Base-by-base conservation (phyloP, 495 filamentous ascomycete genomes). In the Glutinoglossum americanum region DNA sequence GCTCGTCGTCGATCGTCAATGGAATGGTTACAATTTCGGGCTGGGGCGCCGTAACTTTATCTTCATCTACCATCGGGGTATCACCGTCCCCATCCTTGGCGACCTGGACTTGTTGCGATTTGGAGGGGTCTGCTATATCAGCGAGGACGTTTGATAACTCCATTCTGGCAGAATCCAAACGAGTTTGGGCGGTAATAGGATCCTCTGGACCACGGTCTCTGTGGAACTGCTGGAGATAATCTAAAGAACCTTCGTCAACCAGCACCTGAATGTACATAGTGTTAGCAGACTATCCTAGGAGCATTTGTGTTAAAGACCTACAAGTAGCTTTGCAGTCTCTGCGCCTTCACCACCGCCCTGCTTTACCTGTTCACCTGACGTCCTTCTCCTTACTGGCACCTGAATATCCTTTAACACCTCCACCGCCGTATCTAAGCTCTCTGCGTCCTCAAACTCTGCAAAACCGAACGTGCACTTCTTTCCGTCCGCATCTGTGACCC, bases 401-500 rank as follows among this genome's bases (percentile, higher is more conserved):
- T 93, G 76, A 57, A 98, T 74, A 64, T 89, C 83, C 70, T 80
- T 83, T 64, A 96, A 78, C 51, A 90, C 79, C 70, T 94, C 87
- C 58, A 88, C 81, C 57, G 90, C 92, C 54, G 82, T 82, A 70
- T 80, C 80, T 62, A 99, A 75, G 62, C 87, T 89, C 66, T 94
- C 85, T 33, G 83, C 79, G 70, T 97, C 89, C 59, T 94, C 90
- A 71, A 84, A 99, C 71, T 97, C 89, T 60, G 89, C 92, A 71
- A 99, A 97, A 39, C 92, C 93, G 72, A 97, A 97, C 56, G 80
- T 80, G 66, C 82, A 85, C 51, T 81, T 79, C 72, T 93, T 94
- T 54, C 83, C 80, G 62, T 93, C 83, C 33, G 85, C 82, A 69
- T 92, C 80, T 32, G 80, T 82, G 27, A 82, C 84, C 64, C 87